Conservation (phyloP, 2,329 filamentous ascomycete species). For the Colletotrichum tanaceti region DNA sequence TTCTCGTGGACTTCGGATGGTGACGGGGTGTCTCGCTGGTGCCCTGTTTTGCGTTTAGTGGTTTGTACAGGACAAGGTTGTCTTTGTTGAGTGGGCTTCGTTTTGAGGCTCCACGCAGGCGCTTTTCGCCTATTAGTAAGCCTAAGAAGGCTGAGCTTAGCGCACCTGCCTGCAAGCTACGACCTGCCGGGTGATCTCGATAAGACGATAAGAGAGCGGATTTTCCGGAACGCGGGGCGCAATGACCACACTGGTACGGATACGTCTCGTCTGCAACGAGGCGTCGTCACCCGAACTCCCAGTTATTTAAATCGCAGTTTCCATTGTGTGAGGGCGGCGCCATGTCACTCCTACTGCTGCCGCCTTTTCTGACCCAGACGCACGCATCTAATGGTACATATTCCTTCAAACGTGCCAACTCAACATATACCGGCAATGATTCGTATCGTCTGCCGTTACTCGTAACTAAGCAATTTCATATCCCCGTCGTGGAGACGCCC, state of each 20-base stretch:
- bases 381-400: conserved; percentile 6
- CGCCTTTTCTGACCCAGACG: not conserved
- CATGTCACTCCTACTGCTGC: conserved; percentile 20
- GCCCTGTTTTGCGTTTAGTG: conserved; percentile 45
- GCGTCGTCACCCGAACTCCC: not conserved
- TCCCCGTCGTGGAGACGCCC: conserved; percentile 55
- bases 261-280: no score
- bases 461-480: conserved; percentile 42
- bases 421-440: conserved; percentile 16
- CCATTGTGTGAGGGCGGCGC: conserved; percentile 1
- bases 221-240: conserved; percentile 26
- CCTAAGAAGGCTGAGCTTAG: conserved; percentile 31
- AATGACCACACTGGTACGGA: conserved; percentile 7
- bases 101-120: conserved; percentile 43
- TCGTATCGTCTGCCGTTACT: conserved; percentile 33
- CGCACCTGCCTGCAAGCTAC: conserved; percentile 2
- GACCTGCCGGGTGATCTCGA: conserved; percentile 16
- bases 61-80: conserved; percentile 55
- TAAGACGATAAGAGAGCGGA: conserved; percentile 21
- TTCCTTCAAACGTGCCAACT: conserved; percentile 17
- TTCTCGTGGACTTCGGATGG: conserved; percentile 6
- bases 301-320: not conserved
- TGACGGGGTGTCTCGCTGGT: conserved; percentile 35
- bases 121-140: conserved; percentile 39
- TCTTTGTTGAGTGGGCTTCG: conserved; percentile 48